These are phyloP conservation scores for Aspergillus cavernicola DNA, from an alignment of 495 filamentous ascomycete genomes.

Conservation along the genomic window DNA sequence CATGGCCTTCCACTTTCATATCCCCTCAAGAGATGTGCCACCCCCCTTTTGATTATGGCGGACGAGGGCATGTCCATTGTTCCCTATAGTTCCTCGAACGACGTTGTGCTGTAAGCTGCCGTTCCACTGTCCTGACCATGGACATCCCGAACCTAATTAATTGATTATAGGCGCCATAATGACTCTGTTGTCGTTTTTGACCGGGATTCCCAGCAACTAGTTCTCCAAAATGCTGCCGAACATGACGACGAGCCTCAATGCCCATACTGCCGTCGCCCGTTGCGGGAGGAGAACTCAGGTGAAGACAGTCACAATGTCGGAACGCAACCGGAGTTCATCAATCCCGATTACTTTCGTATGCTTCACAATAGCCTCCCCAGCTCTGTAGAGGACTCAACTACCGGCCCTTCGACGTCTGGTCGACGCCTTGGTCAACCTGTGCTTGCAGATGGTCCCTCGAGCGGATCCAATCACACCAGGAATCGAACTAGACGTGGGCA, in stretches of 20 bases:
- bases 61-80: constrained; percentile 48
- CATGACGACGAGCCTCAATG: constrained; percentile 51
- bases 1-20: constrained; percentile 8
- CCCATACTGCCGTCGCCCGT: constrained; percentile 82
- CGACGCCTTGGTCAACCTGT: constrained; percentile 49
- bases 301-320: constrained; percentile 34
- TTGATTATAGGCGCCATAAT: constrained; percentile 68
- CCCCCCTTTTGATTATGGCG: constrained; percentile 25
- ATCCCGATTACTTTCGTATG: constrained; percentile 91
- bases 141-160: not conserved
- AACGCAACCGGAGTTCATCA: constrained; percentile 66
- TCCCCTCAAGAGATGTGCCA: constrained; percentile 13
- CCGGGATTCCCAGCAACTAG: constrained; percentile 76
- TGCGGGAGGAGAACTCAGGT: constrained; percentile 47
- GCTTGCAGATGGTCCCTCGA: constrained; percentile 34
- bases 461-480: constrained; percentile 41
- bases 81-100: constrained; percentile 44
- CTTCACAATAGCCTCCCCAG: constrained; percentile 61
- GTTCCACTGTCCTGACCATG: too few species aligned
- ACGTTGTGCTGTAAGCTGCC: constrained; percentile 48
- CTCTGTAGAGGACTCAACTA: constrained; percentile 44
- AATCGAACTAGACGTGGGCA: constrained; percentile 30
- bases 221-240: constrained; percentile 62
- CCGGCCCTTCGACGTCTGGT: constrained; percentile 41
- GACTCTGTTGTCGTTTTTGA: constrained; percentile 91